Evolutionary conservation across 2,329 filamentous ascomycete species (phyloP).

Genomic region (Chalara sp.): DNA sequence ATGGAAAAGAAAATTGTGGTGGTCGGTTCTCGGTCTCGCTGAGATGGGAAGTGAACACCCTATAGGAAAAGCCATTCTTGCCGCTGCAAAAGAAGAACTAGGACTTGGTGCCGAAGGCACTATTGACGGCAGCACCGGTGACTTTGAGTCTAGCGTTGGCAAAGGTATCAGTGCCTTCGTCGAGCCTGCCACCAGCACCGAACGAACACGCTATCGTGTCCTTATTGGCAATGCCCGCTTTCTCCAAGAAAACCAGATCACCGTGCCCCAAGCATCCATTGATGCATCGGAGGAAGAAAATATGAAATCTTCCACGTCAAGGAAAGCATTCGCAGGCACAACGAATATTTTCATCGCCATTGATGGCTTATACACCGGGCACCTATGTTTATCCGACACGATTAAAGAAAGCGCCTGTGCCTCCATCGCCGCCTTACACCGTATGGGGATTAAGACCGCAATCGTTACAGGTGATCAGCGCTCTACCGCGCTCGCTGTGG

Average conservation of each 20-base stretch:
- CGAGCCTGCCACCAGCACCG: slow-evolving; percentile 64
- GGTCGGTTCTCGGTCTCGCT: slow-evolving; percentile 90
- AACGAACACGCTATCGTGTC: slow-evolving; percentile 68
- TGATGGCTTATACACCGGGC: slow-evolving; percentile 72
- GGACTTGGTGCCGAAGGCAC: slow-evolving; percentile 64
- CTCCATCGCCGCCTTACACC: slow-evolving; percentile 72
- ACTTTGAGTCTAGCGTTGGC: slow-evolving; percentile 79
- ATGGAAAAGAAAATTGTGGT: slow-evolving; percentile 74
- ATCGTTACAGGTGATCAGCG: slow-evolving; percentile 92
- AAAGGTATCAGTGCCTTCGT: slow-evolving; percentile 78
- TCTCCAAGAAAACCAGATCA: slow-evolving; percentile 63
- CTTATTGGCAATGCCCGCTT: slow-evolving; percentile 77
- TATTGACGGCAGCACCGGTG: slow-evolving; percentile 76
- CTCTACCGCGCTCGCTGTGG: slow-evolving; percentile 78
- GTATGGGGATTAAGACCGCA: slow-evolving; percentile 79
- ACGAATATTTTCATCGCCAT: slow-evolving; percentile 92
- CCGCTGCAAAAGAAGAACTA: slow-evolving; percentile 68
- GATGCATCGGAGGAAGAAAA: slow-evolving; percentile 56
- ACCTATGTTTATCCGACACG: slow-evolving; percentile 78
- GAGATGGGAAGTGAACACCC: slow-evolving; percentile 96
- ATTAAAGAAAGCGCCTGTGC: slow-evolving; percentile 84
- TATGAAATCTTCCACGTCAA: slow-evolving; percentile 31
- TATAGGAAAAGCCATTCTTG: slow-evolving; percentile 81
- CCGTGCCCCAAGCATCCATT: slow-evolving; percentile 56
- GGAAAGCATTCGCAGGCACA: slow-evolving; percentile 52